Evolutionary conservation across 2,329 filamentous ascomycete species (phyloP), one percentile per base, ranked within the genome.

Genomic region (Rutstroemia sp.): DNA sequence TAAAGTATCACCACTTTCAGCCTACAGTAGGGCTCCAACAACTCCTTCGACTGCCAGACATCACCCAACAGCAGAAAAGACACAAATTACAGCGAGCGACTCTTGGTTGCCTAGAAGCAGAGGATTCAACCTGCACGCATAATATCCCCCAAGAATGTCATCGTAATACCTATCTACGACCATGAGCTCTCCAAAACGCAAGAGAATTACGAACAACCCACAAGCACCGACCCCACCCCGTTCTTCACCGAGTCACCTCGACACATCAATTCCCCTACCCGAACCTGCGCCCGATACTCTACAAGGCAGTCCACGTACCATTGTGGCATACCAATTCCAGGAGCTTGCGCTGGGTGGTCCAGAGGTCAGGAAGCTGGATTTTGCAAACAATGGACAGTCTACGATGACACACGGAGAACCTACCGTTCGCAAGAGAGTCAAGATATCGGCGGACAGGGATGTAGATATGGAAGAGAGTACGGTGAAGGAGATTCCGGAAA

Each of bases 271-370:
- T 23, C 2, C 30, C 46, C 52, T 39, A 49, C 39, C 60, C 27
- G 44, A 58, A 8, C 54, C 59, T 38, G 52, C 51, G 19, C 37
- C 38, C 12, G 50, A 54, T 8, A 17, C 19, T 19, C 44, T 48
- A 7, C 46, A 51, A 19, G 60, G 60, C 1, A 67, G 64, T 54
- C 67, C 67, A 17, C 60, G 67, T 8, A 65, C 67, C 19, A 68
- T 64, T 54, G 66, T 69, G 4, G 65, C 67, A 19, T 64, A 66
- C 50, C 60, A 64, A 41, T 67, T 70, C 37, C 64, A 68, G 57
- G 65, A 61, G 8, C 54, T 70, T 30, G 60, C 64, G n/a, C 48
- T 70, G 12, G 25, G 63, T 45, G 56, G 54, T 9, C 54, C 54
- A 1, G 53, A 51, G 5, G 56, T 64, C 12, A 61, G 53, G 21